phyloP scores from a whole-genome alignment of 805 yeast genomes.

The Candida adriatica region DNA sequence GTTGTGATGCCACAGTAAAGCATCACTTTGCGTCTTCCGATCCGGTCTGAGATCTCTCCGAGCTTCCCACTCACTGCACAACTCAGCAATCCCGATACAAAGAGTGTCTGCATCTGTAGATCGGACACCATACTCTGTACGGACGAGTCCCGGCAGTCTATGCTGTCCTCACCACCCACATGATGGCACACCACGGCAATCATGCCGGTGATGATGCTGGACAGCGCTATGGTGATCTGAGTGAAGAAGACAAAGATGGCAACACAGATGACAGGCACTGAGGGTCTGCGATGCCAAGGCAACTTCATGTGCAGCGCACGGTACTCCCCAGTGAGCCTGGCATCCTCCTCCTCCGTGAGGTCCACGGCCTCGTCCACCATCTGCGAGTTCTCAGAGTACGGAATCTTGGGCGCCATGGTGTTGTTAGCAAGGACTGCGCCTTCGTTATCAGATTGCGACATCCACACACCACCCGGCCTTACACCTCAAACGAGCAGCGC shows the following conservation, averaged over 20 bases:
- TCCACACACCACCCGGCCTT: too few species aligned
- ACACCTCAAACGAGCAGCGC: too few species aligned
- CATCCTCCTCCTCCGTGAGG: conserved; percentile 37
- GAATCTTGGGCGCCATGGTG: too few species aligned
- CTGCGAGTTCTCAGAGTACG: too few species aligned
- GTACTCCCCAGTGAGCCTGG: conserved; percentile 44
- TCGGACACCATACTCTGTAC: conserved; percentile 42
- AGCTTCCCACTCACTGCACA: conserved; percentile 54
- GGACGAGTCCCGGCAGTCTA: conserved; percentile 29
- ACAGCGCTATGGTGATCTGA: conserved; percentile 31
- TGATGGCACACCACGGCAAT: conserved; percentile 23
- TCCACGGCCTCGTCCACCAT: conserved; percentile 4
- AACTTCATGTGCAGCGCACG: conserved; percentile 34
- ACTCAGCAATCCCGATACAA: conserved; percentile 38
- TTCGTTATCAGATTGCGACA: too few species aligned
- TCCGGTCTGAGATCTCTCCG: conserved; percentile 56
- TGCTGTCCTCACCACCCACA: conserved; percentile 20
- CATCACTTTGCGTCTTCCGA: conserved; percentile 53
- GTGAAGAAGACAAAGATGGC: conserved; percentile 37
- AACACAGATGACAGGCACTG: conserved; percentile 41
- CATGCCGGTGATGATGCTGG: conserved; percentile 31
- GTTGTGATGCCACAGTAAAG: conserved; percentile 25
- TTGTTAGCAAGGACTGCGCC: too few species aligned
- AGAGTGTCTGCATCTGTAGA: conserved; percentile 37
- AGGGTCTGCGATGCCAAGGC: conserved; percentile 53